Percentiles rank a stretch among this genome's conserved stretches.
phyloP scores from a whole-genome alignment of 78 protist genomes.

The Mastigamoeba balamuthi region DNA sequence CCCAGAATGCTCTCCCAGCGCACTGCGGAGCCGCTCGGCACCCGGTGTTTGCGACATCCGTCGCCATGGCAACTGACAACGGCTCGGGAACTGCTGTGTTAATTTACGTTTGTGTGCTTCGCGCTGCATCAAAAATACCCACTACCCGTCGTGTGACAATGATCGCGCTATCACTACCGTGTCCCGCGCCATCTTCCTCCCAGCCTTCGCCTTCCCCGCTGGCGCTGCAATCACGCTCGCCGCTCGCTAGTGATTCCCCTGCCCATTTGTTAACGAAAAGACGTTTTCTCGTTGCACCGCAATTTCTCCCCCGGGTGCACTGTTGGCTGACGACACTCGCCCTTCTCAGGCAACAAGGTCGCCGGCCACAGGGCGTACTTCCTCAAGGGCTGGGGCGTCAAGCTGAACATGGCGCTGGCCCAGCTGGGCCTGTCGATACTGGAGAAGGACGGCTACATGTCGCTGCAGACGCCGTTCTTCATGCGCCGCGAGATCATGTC shows the following conservation, averaged over 20 bases:
- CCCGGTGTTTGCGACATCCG: too few species aligned
- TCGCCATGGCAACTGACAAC: too few species aligned
- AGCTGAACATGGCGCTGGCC: slow-evolving; percentile 83
- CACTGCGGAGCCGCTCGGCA: too few species aligned
- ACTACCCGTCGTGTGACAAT: too few species aligned
- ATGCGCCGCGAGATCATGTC: slow-evolving; percentile 86
- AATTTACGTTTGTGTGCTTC: too few species aligned
- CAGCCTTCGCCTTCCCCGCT: not conserved
- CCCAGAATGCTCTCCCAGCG: too few species aligned
- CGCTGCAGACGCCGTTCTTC: slow-evolving; percentile 91
- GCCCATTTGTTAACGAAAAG: too few species aligned
- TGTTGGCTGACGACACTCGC: too few species aligned
- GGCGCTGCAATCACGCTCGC: not conserved
- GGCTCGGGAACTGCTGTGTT: too few species aligned
- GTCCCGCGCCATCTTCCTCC: not conserved
- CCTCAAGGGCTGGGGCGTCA: slow-evolving; percentile 77
- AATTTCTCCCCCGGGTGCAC: not conserved
- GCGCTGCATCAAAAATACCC: too few species aligned
- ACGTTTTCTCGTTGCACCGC: not conserved
- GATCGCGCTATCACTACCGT: too few species aligned
- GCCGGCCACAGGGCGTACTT: slow-evolving; percentile 94
- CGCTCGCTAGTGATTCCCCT: too few species aligned
- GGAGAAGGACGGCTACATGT: slow-evolving; percentile 40
- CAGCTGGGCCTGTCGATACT: slow-evolving; percentile 69
- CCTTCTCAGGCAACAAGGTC: slow-evolving; percentile 18